A percentile compares a stretch with the other conserved stretches of the same genome.
phyloP scores from a whole-genome alignment of 495 filamentous ascomycete species.

The Astrocystis sublimbata region DNA sequence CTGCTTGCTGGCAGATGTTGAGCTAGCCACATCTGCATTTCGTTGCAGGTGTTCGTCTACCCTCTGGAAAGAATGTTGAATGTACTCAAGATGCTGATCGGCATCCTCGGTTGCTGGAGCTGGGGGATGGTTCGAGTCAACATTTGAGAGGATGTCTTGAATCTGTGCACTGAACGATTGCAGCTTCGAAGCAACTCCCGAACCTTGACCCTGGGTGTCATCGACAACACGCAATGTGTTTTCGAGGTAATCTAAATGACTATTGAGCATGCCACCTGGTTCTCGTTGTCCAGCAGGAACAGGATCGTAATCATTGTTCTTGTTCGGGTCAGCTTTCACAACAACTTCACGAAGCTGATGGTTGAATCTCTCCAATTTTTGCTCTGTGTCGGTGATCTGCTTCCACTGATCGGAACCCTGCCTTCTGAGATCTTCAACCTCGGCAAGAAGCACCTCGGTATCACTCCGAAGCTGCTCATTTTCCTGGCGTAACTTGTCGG shows the following conservation, averaged over 20 bases:
- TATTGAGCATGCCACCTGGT: slow-evolving; percentile 44
- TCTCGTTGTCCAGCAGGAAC: slow-evolving; percentile 37
- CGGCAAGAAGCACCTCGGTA: slow-evolving; percentile 37
- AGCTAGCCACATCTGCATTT: slow-evolving; percentile 28
- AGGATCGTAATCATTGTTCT: slow-evolving; percentile 35
- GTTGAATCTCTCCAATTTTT: slow-evolving; percentile 72
- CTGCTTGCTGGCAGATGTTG: slow-evolving; percentile 33
- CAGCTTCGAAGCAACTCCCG: slow-evolving; percentile 32
- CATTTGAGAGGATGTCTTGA: slow-evolving; percentile 31
- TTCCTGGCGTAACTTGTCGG: slow-evolving; percentile 43
- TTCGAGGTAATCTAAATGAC: slow-evolving; percentile 46
- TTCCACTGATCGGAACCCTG: slow-evolving; percentile 36
- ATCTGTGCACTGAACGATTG: slow-evolving; percentile 36
- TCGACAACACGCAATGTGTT: slow-evolving; percentile 32
- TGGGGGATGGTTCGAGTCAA: slow-evolving; percentile 26
- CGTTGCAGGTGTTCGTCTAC: slow-evolving; percentile 38
- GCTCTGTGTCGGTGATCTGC: slow-evolving; percentile 62
- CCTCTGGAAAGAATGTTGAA: slow-evolving; percentile 35
- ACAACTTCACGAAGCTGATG: slow-evolving; percentile 67
- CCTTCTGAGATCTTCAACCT: slow-evolving; percentile 33
- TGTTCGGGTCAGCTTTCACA: slow-evolving; percentile 57
- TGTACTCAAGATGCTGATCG: slow-evolving; percentile 44
- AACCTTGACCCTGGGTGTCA: slow-evolving; percentile 29
- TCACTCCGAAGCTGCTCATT: slow-evolving; percentile 36
- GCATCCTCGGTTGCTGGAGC: slow-evolving; percentile 32